phyloP scores from a whole-genome alignment of 208 protist genomes.

The Crithidia fasciculata region DNA sequence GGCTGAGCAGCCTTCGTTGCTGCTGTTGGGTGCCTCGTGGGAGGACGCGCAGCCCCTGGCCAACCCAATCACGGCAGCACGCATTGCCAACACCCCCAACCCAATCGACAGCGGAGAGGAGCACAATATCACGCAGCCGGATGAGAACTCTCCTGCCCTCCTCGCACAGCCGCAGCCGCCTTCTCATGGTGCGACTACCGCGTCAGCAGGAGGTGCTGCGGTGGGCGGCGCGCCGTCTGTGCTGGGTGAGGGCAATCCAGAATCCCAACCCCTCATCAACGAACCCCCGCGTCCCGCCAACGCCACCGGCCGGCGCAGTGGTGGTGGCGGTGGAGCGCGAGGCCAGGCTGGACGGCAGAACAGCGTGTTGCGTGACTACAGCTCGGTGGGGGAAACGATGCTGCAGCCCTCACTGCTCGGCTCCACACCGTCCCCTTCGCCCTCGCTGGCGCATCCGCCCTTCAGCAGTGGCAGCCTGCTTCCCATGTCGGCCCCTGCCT shows the following conservation, averaged over 20 bases:
- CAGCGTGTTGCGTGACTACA: not conserved
- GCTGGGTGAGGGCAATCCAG: constrained; percentile 27
- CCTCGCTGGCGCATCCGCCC: not conserved
- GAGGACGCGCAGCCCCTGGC: constrained; percentile 15
- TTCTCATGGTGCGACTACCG: too few species aligned
- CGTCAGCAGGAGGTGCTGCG: too few species aligned
- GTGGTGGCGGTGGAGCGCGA: not conserved
- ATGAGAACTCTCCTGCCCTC: not conserved
- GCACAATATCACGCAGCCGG: too few species aligned
- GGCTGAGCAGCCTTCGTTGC: not conserved
- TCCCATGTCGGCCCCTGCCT: not conserved
- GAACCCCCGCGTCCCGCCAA: constrained; percentile 26
- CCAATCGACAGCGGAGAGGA: too few species aligned
- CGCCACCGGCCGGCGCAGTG: not conserved
- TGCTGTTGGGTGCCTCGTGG: constrained; percentile 17
- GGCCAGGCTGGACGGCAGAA: not conserved
- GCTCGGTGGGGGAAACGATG: not conserved
- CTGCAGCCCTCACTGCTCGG: not conserved
- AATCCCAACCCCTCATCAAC: constrained; percentile 46
- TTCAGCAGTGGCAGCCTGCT: constrained; percentile 4
- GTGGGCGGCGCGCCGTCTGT: constrained; percentile 6
- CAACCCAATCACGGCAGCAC: not conserved
- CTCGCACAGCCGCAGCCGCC: constrained; percentile 5
- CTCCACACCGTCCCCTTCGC: not conserved
- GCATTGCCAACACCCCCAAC: too few species aligned